Evolutionary conservation across 1,284 basidiomycete species (phyloP).

Genomic region (Cystobasidium slooffiae): DNA sequence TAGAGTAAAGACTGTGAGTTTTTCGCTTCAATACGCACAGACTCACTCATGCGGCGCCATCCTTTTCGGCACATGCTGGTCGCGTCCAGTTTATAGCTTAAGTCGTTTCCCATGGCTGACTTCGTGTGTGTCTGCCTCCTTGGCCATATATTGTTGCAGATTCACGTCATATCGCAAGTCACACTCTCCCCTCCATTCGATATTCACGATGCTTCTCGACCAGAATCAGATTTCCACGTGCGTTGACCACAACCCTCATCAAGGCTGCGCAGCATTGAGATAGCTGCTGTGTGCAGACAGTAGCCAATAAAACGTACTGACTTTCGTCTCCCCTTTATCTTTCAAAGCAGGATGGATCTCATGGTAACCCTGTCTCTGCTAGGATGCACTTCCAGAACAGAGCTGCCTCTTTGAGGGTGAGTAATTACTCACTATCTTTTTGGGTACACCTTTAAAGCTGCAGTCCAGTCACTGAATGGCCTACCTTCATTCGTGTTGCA

Average conservation of each 20-base stretch:
- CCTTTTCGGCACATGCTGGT: no score
- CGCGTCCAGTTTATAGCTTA: no score
- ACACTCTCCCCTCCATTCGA: constrained; percentile 77
- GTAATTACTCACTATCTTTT: no score
- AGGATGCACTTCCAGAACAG: constrained; percentile 94
- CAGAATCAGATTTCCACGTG: constrained; percentile 72
- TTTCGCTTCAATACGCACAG: not conserved
- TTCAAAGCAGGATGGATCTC: constrained; percentile 17
- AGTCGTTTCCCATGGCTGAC: not conserved
- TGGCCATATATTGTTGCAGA: constrained; percentile 59
- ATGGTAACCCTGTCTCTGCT: constrained; percentile 63
- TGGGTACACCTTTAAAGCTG: no score
- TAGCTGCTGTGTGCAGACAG: not conserved
- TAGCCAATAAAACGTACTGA: not conserved
- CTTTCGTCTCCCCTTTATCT: not conserved
- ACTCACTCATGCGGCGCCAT: no score
- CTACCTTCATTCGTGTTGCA: no score
- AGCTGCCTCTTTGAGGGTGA: constrained; percentile 83
- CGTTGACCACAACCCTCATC: constrained; percentile 57
- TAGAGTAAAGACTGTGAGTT: constrained; percentile 67
- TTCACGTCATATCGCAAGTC: constrained; percentile 79
- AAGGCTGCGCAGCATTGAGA: not conserved
- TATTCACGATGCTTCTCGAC: constrained; percentile 87
- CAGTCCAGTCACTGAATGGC: no score
- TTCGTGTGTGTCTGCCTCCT: not conserved